Evolutionary conservation across 768 basidiomycete species (phyloP), one percentile per base, ranked within the genome.

Genomic region (Lyophyllum atratum): DNA sequence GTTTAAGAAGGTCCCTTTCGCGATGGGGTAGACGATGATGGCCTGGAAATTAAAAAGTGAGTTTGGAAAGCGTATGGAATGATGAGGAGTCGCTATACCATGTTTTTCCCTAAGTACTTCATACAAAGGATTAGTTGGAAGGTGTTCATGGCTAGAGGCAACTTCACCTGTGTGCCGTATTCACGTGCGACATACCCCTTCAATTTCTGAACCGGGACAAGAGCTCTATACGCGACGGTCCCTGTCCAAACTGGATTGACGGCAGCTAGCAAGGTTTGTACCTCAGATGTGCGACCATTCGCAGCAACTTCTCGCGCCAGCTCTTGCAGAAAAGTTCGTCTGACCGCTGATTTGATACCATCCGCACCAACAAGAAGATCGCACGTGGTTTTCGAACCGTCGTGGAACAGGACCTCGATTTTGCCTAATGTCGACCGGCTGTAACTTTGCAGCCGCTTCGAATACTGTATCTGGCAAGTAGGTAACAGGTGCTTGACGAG

Each of bases 331-430:
- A 72, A 61, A 7, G 59, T 59, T 33, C 62, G 59, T 25, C 73
- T 65, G 22, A 75, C 69, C n/a, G 67, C 65, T 19, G 73, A 75
- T 47, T 71, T 74, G n/a, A 76, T 54, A 11, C 74, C 74, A 49
- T 76, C 74, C 6, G 73, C 71, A 2, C 74, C 74, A 43, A 72
- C 72, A 42, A 86, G 72, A 7, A 85, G 47, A 60, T 86, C 83
- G 58, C 80, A 85, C 7, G 67, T 66, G 4, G 80, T 74, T 2
- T 66, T 72, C 1, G 73, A 68, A 11, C 80, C 81, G 50, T 85
- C 79, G 11, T 70, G 53, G 60, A 86, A 85, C 70, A 55, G 7
- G 28, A 75, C 56, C 70, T 70, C 26, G 28, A 68, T 44, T 47
- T 53, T 58, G 15, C 59, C 59, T 10, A 49, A 43, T 28, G 50